Base-by-base conservation (phyloP, 768 basidiomycete species). In the Baorangia bicolor region DNA sequence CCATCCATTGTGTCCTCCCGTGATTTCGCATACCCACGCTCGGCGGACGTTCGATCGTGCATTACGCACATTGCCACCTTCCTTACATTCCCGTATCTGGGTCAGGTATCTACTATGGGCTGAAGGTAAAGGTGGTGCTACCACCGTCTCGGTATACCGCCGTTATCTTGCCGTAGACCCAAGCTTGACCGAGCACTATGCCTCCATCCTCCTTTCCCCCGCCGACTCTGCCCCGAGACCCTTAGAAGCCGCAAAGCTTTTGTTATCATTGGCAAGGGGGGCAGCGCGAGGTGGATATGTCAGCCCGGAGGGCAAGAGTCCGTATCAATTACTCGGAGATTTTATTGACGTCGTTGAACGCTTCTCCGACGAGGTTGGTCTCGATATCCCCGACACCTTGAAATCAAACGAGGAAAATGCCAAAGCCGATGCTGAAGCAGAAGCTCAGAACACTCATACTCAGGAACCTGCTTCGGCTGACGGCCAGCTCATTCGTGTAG, bases 1-100 rank as follows among this genome's bases (percentile, higher is more conserved):
- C 60, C 97, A 99, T 67, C 92, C 93, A 1, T 76, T 82, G 48
- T 98, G 95, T 68, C 96, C 97, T 4, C 77, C 95, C 5, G 68
- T 82, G 23, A 78, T 98, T 53, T 87, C 90, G 16, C 80, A 92
- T 68, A 91, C 94, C 0, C 96, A 98, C 74, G 95, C 94, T 18
- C 85, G 97, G 21, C 82, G 88, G 58, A 97, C 95, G 1, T 98
- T 90, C 69, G 97, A 99, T 74, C 86, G 97, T 38, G 92, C 95
- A 2, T 73, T 99, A 28, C 90, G 96, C 49, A 94, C 95, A 1
- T 82, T 99, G 9, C 90, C 94, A 14, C 94, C 95, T 3, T 94
- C 93, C 44, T 77, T 98, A 21, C 97, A 99, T 67, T 82, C 82
- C 5, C 87, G 94, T 34, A 82, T 98, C 60, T 99, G 97, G 97